Conservation (phyloP, 2,329 filamentous ascomycete genomes). For the Whalleya microplaca region DNA sequence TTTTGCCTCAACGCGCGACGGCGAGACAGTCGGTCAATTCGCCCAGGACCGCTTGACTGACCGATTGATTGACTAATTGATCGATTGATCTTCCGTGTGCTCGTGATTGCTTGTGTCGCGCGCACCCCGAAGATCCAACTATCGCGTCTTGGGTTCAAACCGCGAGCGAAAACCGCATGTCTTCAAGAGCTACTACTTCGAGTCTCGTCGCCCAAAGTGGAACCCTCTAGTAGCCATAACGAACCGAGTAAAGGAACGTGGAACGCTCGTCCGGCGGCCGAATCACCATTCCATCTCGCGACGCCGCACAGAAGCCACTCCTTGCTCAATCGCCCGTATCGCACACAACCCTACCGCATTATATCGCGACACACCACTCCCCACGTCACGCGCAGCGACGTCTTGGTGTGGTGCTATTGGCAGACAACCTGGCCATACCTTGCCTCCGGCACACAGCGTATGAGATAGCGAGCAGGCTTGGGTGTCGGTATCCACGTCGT, state of each 20-base stretch:
- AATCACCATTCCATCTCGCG: neutral
- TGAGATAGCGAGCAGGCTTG: conserved; percentile 50
- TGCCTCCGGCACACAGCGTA: conserved; percentile 39
- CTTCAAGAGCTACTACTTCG: conserved; percentile 15
- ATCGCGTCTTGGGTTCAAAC: neutral
- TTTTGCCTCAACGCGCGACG: conserved; percentile 16
- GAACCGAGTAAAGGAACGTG: neutral
- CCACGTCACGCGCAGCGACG: neutral
- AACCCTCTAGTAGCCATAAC: conserved; percentile 14
- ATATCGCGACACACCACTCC: conserved; percentile 18
- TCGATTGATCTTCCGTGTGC: neutral
- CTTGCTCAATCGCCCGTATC: neutral
- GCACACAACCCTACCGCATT: conserved; percentile 4
- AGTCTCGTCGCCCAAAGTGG: conserved; percentile 22
- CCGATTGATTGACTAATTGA: neutral
- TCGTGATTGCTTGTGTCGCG: neutral
- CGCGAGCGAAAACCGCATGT: conserved; percentile 14
- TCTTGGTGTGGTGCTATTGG: neutral
- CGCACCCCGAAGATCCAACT: neutral
- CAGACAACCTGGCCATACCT: neutral
- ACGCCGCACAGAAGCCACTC: neutral
- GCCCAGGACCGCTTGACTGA: neutral
- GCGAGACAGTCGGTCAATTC: conserved; percentile 12
- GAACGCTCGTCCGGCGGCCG: neutral
- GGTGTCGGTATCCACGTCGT: conserved; percentile 63